A percentile compares a stretch with the other conserved stretches of the same genome.
phyloP scores from a whole-genome alignment of 768 basidiomycete species.

The Crucibulum laeve region DNA sequence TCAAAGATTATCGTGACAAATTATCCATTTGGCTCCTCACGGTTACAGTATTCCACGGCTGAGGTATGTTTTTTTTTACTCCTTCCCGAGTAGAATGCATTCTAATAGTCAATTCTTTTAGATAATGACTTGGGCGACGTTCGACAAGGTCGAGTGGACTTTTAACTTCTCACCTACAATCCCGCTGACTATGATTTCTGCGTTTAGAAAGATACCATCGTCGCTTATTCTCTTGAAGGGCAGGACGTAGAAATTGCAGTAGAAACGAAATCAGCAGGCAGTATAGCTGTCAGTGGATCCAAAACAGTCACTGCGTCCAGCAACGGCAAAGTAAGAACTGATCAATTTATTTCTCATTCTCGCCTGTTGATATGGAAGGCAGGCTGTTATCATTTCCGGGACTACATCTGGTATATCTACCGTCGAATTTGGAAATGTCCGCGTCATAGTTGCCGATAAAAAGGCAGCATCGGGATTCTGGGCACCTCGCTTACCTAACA shows the following conservation, averaged over 20 bases:
- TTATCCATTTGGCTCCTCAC: constrained; percentile 53
- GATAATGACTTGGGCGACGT: constrained; percentile 37
- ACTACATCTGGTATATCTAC: constrained; percentile 32
- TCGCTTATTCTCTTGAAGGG: constrained; percentile 32
- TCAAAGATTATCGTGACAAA: constrained; percentile 62
- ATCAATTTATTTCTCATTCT: neutral
- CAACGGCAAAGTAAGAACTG: constrained; percentile 11
- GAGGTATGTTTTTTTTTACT: constrained; percentile 33
- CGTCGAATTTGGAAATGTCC: constrained; percentile 37
- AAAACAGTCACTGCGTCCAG: constrained; percentile 13
- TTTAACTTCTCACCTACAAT: neutral
- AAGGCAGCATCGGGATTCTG: constrained; percentile 56
- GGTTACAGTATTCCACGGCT: constrained; percentile 59
- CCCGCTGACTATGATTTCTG: neutral
- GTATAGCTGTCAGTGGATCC: constrained; percentile 14
- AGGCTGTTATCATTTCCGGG: constrained; percentile 40
- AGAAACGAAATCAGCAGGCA: constrained; percentile 6
- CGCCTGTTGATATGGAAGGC: neutral
- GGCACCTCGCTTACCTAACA: constrained; percentile 43
- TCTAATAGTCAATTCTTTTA: neutral
- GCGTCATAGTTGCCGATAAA: constrained; percentile 58
- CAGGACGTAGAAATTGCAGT: constrained; percentile 26
- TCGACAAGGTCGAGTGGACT: constrained; percentile 18
- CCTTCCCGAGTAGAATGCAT: neutral
- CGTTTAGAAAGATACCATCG: constrained; percentile 23